Percentiles rank a stretch among this genome's conserved stretches.
These are phyloP conservation scores for Trichosporon ovoides DNA, from an alignment of 1,284 basidiomycete species.

Conservation along the genomic window DNA sequence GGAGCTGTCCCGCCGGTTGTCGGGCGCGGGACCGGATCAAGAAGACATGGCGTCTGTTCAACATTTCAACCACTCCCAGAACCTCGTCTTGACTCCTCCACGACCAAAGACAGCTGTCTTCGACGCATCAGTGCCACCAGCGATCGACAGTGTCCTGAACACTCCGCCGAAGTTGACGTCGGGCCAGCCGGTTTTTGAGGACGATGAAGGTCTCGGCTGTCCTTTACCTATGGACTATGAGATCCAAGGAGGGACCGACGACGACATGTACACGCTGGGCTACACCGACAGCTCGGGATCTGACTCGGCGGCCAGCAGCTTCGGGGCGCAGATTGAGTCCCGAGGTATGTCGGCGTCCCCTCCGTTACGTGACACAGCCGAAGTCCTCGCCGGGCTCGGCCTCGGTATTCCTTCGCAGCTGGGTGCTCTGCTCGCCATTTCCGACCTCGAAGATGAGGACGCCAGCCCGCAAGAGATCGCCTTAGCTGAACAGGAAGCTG, in stretches of 20 bases:
- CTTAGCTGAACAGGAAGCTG: slow-evolving; percentile 11
- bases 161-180: background rate
- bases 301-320: background rate
- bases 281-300: background rate
- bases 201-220: background rate
- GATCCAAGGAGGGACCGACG: background rate
- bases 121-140: background rate
- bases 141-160: background rate
- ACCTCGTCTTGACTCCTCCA: background rate
- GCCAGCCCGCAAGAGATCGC: slow-evolving; percentile 8
- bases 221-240: slow-evolving; percentile 4
- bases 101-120: background rate
- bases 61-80: background rate
- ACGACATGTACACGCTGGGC: slow-evolving; percentile 1
- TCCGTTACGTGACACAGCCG: slow-evolving; percentile 11
- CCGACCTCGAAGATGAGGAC: slow-evolving; percentile 5
- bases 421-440: slow-evolving; percentile 9
- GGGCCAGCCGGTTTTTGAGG: background rate
- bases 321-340: background rate
- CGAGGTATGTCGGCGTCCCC: slow-evolving; percentile 5
- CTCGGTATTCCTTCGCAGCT: slow-evolving; percentile 1
- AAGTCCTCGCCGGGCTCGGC: slow-evolving; percentile 10
- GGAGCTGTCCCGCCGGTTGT: slow-evolving; percentile 29
- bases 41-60: slow-evolving; percentile 20
- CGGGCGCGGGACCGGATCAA: slow-evolving; percentile 35